Evolutionary conservation across 2,329 filamentous ascomycete species (phyloP), one percentile per base, ranked within the genome.

Genomic region (Trichoderma oligosporum): DNA sequence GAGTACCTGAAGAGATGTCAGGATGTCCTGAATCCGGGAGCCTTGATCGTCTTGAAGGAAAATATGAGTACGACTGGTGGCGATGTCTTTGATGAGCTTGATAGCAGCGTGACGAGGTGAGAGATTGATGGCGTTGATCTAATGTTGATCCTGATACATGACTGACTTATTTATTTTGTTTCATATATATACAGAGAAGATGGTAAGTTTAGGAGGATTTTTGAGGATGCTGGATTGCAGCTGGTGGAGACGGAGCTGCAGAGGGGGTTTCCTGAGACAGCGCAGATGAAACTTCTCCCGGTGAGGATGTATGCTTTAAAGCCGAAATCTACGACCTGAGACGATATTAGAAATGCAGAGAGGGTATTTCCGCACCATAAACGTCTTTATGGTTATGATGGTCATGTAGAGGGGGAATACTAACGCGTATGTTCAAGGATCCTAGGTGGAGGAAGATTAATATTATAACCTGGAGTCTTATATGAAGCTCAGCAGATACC

Each of bases 301-400:
- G 87, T 96, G 16, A 82, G 83, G 65, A 87, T 87, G 70, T 96
- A 91, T 73, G 91, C 89, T 1, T 72, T 96, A 64, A 83, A 47
- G 42, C 39, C 47, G 9, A 58, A 54, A 20, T 16, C 7, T 35
- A 11, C 25, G 22, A 39, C 9, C 6, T 20, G 38, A 44, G 27
- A 25, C 7, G 11, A 22, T 27, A 42, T 22, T 20, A 9, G 36
- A 16, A 39, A 22, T 39, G 16, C 9, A 11, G 18, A 39, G 22
- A 18, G 5, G n/a, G n/a, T n/a, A n/a, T n/a, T n/a, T n/a, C n/a
- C n/a, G n/a, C n/a, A n/a, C n/a, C 36, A 18, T 16, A 18, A 39
- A 39, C 16, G 36, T 9, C n/a, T n/a, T n/a, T n/a, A n/a, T n/a
- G n/a, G n/a, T n/a, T n/a, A n/a, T n/a, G n/a, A n/a, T n/a, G n/a